Evolutionary conservation across 208 protist genomes (phyloP).

Genomic region (Leishmania aethiopica): DNA sequence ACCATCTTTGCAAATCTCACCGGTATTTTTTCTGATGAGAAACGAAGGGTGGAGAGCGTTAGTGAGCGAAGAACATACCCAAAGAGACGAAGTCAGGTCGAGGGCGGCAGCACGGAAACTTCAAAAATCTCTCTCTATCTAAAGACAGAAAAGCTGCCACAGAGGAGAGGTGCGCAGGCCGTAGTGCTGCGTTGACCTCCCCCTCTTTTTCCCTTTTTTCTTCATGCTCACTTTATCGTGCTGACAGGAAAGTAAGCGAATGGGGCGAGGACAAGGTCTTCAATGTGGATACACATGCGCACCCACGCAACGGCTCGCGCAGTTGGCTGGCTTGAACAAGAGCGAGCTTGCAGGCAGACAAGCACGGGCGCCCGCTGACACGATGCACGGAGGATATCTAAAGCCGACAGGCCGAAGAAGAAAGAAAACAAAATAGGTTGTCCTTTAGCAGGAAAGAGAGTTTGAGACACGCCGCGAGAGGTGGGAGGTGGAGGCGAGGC

Average conservation of each 20-base stretch:
- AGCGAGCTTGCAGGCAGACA: not conserved
- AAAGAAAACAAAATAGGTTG: not conserved
- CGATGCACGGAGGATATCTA: not conserved
- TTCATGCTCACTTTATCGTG: not conserved
- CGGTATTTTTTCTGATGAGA: no score
- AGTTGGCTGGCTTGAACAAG: not conserved
- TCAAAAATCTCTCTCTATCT: not conserved
- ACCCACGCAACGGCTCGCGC: not conserved
- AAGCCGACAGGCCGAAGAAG: not conserved
- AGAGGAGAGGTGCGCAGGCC: no score
- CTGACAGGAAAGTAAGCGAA: not conserved
- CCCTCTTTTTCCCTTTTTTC: not conserved
- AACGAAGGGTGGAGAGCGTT: no score
- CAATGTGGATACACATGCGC: not conserved
- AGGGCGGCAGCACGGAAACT: no score
- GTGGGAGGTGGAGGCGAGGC: not conserved
- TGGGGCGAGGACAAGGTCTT: not conserved
- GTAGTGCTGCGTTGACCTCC: no score
- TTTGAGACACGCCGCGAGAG: not conserved
- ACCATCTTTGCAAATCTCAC: no score
- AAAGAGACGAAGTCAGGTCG: no score
- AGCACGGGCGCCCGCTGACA: not conserved
- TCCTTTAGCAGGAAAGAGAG: not conserved
- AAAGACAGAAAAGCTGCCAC: not conserved
- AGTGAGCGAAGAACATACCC: no score